Evolutionary conservation across 1,284 basidiomycete species (phyloP).

Genomic region (Ustilago trichophora): DNA sequence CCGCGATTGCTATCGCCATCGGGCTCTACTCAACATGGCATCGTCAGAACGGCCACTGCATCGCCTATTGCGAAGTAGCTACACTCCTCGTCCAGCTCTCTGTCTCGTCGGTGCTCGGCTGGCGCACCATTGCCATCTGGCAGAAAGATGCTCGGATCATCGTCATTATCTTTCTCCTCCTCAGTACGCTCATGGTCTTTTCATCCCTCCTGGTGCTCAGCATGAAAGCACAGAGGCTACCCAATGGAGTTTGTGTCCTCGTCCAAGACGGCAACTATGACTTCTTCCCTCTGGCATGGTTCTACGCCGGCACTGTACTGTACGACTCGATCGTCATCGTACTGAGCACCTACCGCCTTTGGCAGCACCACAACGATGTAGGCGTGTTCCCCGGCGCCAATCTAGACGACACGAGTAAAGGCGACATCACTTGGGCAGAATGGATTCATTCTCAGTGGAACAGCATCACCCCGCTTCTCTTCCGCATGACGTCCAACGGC

Average conservation of each 20-base stretch:
- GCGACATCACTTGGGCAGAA: not conserved
- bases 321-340: slow-evolving; percentile 47
- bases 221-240: slow-evolving; percentile 20
- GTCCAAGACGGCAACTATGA: slow-evolving; percentile 12
- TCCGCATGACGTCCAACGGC: slow-evolving; percentile 47
- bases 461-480: slow-evolving; percentile 46
- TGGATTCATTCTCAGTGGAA: slow-evolving; percentile 25
- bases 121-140: slow-evolving; percentile 61
- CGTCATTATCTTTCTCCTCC: slow-evolving; percentile 33
- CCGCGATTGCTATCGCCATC: slow-evolving; percentile 36
- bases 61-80: slow-evolving; percentile 33
- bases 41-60: slow-evolving; percentile 15
- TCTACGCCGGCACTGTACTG: slow-evolving; percentile 45
- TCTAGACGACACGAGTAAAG: not conserved
- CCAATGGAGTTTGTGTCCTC: slow-evolving; percentile 37
- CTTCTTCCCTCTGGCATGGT: slow-evolving; percentile 48
- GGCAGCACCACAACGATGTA: slow-evolving; percentile 28
- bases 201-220: slow-evolving; percentile 46
- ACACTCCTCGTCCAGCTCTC: slow-evolving; percentile 49
- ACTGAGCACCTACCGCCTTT: slow-evolving; percentile 45
- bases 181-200: slow-evolving; percentile 34
- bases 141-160: slow-evolving; percentile 43
- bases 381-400: slow-evolving; percentile 7
- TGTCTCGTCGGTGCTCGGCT: slow-evolving; percentile 44
- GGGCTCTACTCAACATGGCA: slow-evolving; percentile 41